Evolutionary conservation across 768 basidiomycete species (phyloP).

Genomic region (Lactarius hengduanensis): DNA sequence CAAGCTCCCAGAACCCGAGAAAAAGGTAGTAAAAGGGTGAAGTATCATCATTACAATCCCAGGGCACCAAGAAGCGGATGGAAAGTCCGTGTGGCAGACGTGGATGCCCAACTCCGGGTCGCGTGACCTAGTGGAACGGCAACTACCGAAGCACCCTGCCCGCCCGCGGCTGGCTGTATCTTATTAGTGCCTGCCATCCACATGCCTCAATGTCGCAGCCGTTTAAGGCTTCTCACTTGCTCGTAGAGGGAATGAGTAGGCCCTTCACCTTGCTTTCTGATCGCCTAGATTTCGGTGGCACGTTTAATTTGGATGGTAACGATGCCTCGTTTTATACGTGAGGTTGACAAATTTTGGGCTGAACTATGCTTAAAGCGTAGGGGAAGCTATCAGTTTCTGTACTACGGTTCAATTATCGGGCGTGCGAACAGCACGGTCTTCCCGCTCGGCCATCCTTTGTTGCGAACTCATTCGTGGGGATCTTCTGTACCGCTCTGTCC

Average conservation of each 20-base stretch:
- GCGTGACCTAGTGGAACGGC: background rate
- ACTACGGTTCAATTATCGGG: background rate
- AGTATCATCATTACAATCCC: background rate
- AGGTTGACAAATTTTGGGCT: background rate
- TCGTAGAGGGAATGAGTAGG: background rate
- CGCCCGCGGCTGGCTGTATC: background rate
- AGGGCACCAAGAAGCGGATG: background rate
- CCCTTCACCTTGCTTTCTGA: conserved; percentile 5
- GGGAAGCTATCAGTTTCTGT: background rate
- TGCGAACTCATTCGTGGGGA: background rate
- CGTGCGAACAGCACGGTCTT: background rate
- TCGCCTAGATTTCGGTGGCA: background rate
- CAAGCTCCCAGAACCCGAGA: background rate
- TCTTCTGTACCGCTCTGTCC: background rate
- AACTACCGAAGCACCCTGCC: conserved; percentile 10
- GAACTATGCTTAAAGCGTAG: conserved; percentile 3
- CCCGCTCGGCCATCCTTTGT: background rate
- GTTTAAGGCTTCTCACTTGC: conserved; percentile 5
- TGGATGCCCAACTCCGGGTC: background rate
- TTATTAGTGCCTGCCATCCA: background rate
- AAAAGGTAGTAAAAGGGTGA: background rate
- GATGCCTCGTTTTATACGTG: conserved; percentile 4
- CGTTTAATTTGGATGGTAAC: conserved; percentile 1
- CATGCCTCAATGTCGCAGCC: background rate
- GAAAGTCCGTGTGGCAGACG: background rate